These are phyloP conservation scores for Vitis hybrid DNA, from an alignment of 177 flowering plant genomes.

Conservation along the genomic window DNA sequence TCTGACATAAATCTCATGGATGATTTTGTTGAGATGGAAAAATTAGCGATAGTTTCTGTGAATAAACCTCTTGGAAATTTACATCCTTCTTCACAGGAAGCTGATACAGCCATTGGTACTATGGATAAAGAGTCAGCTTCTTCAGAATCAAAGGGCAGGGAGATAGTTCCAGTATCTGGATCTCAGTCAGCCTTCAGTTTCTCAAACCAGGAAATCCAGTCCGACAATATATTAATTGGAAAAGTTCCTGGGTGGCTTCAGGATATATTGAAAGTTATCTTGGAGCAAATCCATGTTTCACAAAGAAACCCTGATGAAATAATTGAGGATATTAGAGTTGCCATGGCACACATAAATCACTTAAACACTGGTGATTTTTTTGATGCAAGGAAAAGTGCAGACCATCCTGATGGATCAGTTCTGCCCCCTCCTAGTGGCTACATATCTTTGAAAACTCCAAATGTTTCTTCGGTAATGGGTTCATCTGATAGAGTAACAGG, in stretches of 20 bases:
- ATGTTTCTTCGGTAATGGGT: conserved; percentile 24
- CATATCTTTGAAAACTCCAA: conserved; percentile 26
- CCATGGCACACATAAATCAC: conserved; percentile 28
- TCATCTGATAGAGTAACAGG: conserved; percentile 22
- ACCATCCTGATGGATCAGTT: conserved; percentile 12
- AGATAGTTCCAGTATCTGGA: conserved; percentile 39
- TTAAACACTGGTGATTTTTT: conserved; percentile 15
- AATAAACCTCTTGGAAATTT: conserved; percentile 33
- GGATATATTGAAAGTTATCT: conserved; percentile 37
- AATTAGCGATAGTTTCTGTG: conserved; percentile 65
- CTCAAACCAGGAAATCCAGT: conserved; percentile 13
- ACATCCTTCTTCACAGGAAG: conserved; percentile 26
- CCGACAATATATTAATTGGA: conserved; percentile 6
- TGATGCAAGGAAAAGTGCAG: conserved; percentile 17
- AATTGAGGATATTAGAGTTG: conserved; percentile 53
- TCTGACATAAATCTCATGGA: conserved; percentile 82
- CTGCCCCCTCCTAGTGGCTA: conserved; percentile 6
- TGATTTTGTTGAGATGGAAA: conserved; percentile 93
- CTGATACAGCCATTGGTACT: conserved; percentile 12
- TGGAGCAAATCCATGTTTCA: conserved; percentile 45
- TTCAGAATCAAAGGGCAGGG: conserved; percentile 37
- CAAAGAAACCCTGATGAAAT: conserved; percentile 46
- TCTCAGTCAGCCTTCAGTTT: conserved; percentile 17
- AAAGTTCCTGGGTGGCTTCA: conserved; percentile 54
- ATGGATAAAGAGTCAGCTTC: conserved; percentile 19